These are phyloP conservation scores for Acanthamoeba castellanii DNA, from an alignment of 208 protist species.

Conservation along the genomic window DNA sequence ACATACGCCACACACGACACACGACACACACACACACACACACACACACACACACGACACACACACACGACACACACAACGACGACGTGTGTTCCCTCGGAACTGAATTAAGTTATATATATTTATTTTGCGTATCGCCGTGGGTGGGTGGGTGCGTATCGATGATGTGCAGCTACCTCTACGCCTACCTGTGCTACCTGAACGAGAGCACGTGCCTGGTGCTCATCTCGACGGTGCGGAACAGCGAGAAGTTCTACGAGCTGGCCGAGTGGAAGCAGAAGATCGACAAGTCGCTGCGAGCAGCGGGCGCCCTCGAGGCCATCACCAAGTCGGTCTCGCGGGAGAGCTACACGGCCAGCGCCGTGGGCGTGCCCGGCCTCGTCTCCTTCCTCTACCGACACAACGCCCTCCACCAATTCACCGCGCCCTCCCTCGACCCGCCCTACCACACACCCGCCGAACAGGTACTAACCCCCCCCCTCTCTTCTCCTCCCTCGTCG, in stretches of 20 bases:
- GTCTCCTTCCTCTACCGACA: conserved; percentile 25
- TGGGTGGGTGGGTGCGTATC: not conserved
- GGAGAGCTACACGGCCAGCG: not conserved
- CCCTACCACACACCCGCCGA: not conserved
- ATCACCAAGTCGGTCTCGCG: not conserved
- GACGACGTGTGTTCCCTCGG: too few species aligned
- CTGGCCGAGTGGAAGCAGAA: conserved; percentile 34
- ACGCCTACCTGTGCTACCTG: conserved; percentile 5
- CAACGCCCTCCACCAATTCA: conserved; percentile 10
- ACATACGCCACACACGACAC: too few species aligned
- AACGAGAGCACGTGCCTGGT: conserved; percentile 6
- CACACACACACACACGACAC: too few species aligned
- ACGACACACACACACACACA: too few species aligned
- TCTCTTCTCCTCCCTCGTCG: too few species aligned
- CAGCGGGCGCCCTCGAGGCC: not conserved
- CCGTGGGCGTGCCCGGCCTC: not conserved
- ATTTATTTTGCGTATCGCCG: not conserved
- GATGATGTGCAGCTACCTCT: not conserved
- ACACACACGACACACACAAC: too few species aligned
- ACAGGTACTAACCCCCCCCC: conserved; percentile 1
- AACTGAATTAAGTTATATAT: too few species aligned
- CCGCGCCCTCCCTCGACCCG: not conserved
- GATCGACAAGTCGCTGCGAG: conserved; percentile 25
- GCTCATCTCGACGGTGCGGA: conserved; percentile 8
- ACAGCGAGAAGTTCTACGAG: conserved; percentile 38